Conservation (phyloP, 257 asterid species). For the Scutellaria minor region DNA sequence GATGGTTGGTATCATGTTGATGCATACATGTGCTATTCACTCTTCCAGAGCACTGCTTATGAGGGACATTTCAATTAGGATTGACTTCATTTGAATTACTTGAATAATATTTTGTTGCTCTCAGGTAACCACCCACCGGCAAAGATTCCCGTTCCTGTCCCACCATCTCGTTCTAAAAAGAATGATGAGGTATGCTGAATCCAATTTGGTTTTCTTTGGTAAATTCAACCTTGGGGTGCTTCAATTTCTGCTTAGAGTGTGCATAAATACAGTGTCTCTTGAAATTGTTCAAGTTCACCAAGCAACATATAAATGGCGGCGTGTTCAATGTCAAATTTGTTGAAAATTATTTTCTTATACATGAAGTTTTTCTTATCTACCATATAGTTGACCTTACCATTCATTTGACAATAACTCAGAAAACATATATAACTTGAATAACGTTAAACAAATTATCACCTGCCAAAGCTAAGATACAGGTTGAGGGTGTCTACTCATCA, state of each 20-base stretch:
- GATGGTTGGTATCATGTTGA: conserved; percentile 64
- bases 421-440: conserved; percentile 8
- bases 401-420: background rate
- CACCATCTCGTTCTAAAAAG: conserved; percentile 66
- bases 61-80: conserved; percentile 7
- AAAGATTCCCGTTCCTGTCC: conserved; percentile 94
- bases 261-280: background rate
- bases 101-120: conserved; percentile 32
- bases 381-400: conserved; percentile 14
- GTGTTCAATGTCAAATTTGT: background rate
- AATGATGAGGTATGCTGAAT: conserved; percentile 64
- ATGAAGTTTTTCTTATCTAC: background rate
- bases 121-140: conserved; percentile 91
- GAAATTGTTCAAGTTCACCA: background rate
- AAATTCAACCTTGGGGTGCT: conserved; percentile 18
- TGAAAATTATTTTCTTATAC: conserved; percentile 3
- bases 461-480: conserved; percentile 4
- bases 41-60: conserved; percentile 1
- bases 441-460: conserved; percentile 15
- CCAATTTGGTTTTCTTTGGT: conserved; percentile 5
- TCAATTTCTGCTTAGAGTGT: background rate
- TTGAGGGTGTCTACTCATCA: background rate
- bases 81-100: background rate
- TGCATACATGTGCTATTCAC: conserved; percentile 10
- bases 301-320: background rate